Conservation (phyloP, 1,139 yeast species). For the Yamadazyma buinensis region DNA sequence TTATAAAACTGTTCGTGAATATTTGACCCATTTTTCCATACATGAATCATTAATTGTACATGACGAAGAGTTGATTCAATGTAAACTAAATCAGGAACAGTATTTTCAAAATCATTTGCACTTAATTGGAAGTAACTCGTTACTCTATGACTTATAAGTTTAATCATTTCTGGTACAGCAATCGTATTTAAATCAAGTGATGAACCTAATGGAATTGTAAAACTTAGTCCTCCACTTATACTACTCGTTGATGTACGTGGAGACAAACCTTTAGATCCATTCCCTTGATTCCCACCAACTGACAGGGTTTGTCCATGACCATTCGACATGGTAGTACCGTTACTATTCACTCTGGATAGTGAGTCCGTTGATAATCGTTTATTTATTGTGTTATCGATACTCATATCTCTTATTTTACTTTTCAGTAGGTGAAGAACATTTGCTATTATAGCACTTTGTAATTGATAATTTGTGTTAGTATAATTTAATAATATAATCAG, state of each 20-base stretch:
- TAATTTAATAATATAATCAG: slow-evolving; percentile 60
- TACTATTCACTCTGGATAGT: slow-evolving; percentile 4
- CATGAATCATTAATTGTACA: slow-evolving; percentile 55
- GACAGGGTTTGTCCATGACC: slow-evolving; percentile 1
- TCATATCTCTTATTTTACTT: slow-evolving; percentile 18
- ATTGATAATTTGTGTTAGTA: slow-evolving; percentile 54
- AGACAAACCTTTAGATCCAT: slow-evolving; percentile 14
- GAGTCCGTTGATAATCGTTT: slow-evolving; percentile 20
- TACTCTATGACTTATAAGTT: slow-evolving; percentile 40
- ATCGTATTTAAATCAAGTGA: slow-evolving; percentile 26
- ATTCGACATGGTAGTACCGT: background rate
- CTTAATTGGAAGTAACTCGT: slow-evolving; percentile 59
- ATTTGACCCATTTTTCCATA: slow-evolving; percentile 48
- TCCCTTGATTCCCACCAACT: background rate
- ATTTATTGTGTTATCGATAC: slow-evolving; percentile 14
- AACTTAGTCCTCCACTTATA: slow-evolving; percentile 22
- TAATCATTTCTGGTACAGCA: slow-evolving; percentile 48
- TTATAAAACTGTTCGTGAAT: slow-evolving; percentile 41
- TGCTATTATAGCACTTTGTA: slow-evolving; percentile 42
- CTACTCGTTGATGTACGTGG: slow-evolving; percentile 33
- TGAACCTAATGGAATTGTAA: slow-evolving; percentile 11
- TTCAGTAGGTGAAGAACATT: slow-evolving; percentile 26
- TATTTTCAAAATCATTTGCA: slow-evolving; percentile 60
- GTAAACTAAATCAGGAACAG: slow-evolving; percentile 78
- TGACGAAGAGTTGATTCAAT: slow-evolving; percentile 69